Conservation (phyloP, 2,329 filamentous ascomycete species). For the Volutella citrinella region DNA sequence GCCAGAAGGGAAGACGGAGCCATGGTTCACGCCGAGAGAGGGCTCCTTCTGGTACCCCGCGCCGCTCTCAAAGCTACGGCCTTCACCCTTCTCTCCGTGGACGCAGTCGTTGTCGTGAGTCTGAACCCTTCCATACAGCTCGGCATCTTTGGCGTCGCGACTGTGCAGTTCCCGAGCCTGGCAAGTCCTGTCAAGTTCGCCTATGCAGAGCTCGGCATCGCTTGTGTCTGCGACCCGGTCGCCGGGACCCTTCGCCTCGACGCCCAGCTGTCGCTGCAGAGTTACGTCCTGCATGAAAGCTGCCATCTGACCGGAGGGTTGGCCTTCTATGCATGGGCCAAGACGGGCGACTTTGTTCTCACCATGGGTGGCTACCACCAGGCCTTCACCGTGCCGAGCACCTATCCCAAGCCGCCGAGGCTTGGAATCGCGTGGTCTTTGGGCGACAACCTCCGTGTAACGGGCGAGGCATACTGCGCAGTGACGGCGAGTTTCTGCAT, state of each 20-base stretch:
- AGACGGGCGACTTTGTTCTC: conserved; percentile 41
- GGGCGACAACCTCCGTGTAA: conserved; percentile 28
- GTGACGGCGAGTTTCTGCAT: conserved; percentile 43
- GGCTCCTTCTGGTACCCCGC: conserved; percentile 35
- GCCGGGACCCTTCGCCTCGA: conserved; percentile 34
- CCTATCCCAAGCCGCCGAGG: conserved; percentile 37
- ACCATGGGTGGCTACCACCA: conserved; percentile 44
- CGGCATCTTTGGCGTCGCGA: conserved; percentile 31
- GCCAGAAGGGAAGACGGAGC: too few relatives aligned
- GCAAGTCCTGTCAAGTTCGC: conserved; percentile 23
- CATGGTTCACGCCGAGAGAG: conserved; percentile 31
- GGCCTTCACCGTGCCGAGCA: conserved; percentile 28
- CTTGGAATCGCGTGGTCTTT: conserved; percentile 37
- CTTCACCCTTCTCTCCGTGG: conserved; percentile 35
- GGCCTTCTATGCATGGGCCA: conserved; percentile 39
- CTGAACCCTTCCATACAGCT: conserved; percentile 29
- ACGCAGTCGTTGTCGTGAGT: conserved; percentile 34
- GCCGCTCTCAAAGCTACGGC: conserved; percentile 36
- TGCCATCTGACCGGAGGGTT: conserved; percentile 43
- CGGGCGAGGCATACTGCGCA: conserved; percentile 42
- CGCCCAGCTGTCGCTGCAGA: conserved; percentile 37
- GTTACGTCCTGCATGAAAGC: conserved; percentile 35
- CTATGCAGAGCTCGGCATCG: conserved; percentile 37
- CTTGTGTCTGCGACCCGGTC: conserved; percentile 31
- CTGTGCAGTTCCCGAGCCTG: conserved; percentile 26